These are phyloP conservation scores for Scortechinia acanthostroma DNA, from an alignment of 2,329 filamentous ascomycete genomes.

Conservation along the genomic window DNA sequence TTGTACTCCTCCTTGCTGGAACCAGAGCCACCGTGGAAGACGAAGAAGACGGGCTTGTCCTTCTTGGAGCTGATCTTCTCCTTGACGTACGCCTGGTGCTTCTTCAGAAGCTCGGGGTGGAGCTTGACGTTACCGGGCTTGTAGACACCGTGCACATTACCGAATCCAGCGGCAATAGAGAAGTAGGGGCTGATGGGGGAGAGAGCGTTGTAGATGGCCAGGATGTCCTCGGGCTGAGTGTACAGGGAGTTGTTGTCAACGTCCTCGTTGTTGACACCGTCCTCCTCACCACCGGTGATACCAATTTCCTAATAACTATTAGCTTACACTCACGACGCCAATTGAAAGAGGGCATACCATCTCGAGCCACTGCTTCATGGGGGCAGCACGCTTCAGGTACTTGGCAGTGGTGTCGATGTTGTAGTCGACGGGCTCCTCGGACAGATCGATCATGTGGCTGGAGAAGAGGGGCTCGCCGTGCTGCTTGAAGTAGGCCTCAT, in stretches of 20 bases:
- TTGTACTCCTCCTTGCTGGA: conserved; percentile 84
- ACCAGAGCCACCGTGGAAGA: conserved; percentile 97
- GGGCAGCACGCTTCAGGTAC: conserved; percentile 88
- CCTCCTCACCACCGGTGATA: conserved; percentile 95
- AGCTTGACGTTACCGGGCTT: conserved; percentile 96
- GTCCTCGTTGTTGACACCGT: conserved; percentile 96
- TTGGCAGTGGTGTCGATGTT: conserved; percentile 88
- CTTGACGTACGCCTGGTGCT: conserved; percentile 91
- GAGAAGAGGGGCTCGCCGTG: conserved; percentile 89
- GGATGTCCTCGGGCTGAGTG: conserved; percentile 95
- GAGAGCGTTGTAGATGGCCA: conserved; percentile 82
- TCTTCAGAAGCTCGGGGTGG: conserved; percentile 87
- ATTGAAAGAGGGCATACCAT: conserved; percentile 53
- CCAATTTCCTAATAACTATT: conserved; percentile 57
- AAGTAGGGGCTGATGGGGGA: conserved; percentile 87
- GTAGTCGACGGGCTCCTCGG: conserved; percentile 80
- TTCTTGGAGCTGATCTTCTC: conserved; percentile 66
- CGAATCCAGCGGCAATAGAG: conserved; percentile 95
- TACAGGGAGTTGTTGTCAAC: conserved; percentile 96
- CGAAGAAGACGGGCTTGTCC: conserved; percentile 94
- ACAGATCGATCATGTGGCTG: conserved; percentile 97
- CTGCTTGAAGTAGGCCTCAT: conserved; percentile 91
- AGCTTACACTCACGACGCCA: conserved; percentile 3
- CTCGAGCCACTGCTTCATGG: conserved; percentile 98
- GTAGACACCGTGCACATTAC: conserved; percentile 98